phyloP scores from a whole-genome alignment of 1,139 yeast genomes.

The Meyerozyma guilliermondii region DNA sequence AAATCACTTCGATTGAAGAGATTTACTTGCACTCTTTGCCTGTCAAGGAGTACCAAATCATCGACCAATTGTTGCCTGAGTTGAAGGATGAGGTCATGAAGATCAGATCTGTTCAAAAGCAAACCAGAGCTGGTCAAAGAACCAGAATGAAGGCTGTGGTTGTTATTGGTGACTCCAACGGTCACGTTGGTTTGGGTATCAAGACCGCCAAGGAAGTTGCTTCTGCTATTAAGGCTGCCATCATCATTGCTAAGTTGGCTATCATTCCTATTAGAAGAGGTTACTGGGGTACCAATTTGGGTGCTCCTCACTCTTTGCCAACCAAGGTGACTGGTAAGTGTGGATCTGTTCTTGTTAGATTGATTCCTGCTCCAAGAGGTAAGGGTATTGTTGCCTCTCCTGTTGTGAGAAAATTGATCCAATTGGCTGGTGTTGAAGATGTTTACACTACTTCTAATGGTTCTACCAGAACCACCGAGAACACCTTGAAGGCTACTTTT shows the following conservation, averaged over 20 bases:
- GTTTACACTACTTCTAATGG: constrained; percentile 98
- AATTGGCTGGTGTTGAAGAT: constrained; percentile 99
- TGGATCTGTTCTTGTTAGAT: constrained; percentile 98
- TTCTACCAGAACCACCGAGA: constrained; percentile 99
- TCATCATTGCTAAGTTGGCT: constrained; percentile 97
- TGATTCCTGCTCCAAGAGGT: constrained; percentile 99
- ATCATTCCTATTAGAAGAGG: constrained; percentile 99
- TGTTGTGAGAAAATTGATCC: constrained; percentile 97
- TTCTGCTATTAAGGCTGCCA: constrained; percentile 99
- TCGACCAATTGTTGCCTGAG: constrained; percentile 93
- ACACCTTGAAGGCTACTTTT: constrained; percentile 99
- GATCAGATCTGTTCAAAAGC: constrained; percentile 99
- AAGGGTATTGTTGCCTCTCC: constrained; percentile 99
- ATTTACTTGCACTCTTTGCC: constrained; percentile 99
- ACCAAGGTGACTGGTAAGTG: constrained; percentile 99
- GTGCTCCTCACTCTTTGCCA: constrained; percentile 99
- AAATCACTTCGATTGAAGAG: constrained; percentile 94
- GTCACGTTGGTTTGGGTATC: constrained; percentile 99
- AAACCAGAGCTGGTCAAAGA: constrained; percentile 99
- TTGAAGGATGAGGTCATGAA: constrained; percentile 99
- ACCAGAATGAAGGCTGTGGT: constrained; percentile 99
- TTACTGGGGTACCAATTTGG: constrained; percentile 99
- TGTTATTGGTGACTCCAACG: constrained; percentile 99
- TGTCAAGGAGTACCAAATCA: constrained; percentile 98
- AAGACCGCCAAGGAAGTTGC: constrained; percentile 99